Base-by-base conservation (phyloP, 768 basidiomycete species). In the Leccinum rimulosum region DNA sequence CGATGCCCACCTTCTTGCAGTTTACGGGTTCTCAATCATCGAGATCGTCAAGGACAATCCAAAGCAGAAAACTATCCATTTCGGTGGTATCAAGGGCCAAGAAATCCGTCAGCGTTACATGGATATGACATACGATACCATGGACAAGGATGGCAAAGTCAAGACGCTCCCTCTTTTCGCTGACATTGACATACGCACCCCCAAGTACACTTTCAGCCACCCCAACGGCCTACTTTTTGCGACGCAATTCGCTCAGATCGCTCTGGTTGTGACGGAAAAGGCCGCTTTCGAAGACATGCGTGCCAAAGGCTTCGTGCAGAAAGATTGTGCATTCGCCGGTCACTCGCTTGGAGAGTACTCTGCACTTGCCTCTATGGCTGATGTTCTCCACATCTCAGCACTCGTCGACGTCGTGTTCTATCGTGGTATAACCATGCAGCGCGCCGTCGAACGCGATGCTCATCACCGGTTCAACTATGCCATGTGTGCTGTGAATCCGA, bases 361-460 rank as follows among this genome's bases (percentile, higher is more conserved):
- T 45, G 96, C 97, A 3, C 83, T 99, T 4, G 97, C 97, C 2
- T 96, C 96, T 9, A 97, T 99, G 66, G 96, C 96, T 27, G 95
- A 96, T 73, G 93, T 98, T 55, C 85, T 98, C 36, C 91, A 93
- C 50, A 93, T 98, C 66, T 93, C 96, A 19, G 86, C 93, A 2
- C 86, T 98, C 51, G 93, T 95, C 68, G 97, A 99, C 65, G 93
- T 99, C 68, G 96, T 99, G 28, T 99, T 99, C 83, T 99, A 98
- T 75, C 93, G 97, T 73, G 97, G 97, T 66, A 95, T 99, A 70
- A 99, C 97, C 36, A 99, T 98, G 97, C 97, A 98, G 70, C 93
- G 97, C 25, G 97, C 97, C 28, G 97, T 99, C 58, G 94, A 97
- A 75, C 93, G 97, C 33, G 97, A 99, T 70, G 80, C 88, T 2